Conservation (phyloP, 805 yeast genomes). For the Candida nonsorbophila region DNA sequence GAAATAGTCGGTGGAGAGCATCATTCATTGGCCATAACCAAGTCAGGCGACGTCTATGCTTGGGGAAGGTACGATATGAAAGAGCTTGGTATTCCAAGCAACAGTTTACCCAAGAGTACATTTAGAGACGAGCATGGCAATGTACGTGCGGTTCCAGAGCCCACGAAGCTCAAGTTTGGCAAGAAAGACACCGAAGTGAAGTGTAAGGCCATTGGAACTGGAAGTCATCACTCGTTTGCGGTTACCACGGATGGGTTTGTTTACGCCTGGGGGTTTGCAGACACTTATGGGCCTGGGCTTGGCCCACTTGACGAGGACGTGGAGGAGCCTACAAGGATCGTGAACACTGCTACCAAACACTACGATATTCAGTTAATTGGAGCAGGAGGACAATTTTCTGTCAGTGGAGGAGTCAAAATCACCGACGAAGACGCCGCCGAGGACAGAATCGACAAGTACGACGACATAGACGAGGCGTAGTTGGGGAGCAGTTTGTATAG, state of each 20-base stretch:
- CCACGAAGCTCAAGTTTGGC: slow-evolving; percentile 54
- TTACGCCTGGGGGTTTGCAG: slow-evolving; percentile 98
- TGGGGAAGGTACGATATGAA: slow-evolving; percentile 95
- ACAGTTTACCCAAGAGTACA: slow-evolving; percentile 63
- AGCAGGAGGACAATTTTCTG: slow-evolving; percentile 97
- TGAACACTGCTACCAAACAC: slow-evolving; percentile 87
- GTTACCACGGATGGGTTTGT: slow-evolving; percentile 77
- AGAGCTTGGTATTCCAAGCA: slow-evolving; percentile 76
- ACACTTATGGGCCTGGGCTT: slow-evolving; percentile 92
- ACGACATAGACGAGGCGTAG: slow-evolving; percentile 47
- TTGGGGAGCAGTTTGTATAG: no score
- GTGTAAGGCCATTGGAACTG: slow-evolving; percentile 56
- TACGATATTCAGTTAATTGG: slow-evolving; percentile 68
- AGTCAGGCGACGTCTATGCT: slow-evolving; percentile 67
- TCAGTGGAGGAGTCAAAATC: slow-evolving; percentile 74
- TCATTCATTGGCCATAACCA: slow-evolving; percentile 74
- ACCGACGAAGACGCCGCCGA: slow-evolving; percentile 46
- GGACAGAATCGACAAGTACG: slow-evolving; percentile 46
- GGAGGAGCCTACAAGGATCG: slow-evolving; percentile 80
- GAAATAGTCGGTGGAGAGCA: slow-evolving; percentile 91
- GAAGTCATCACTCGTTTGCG: slow-evolving; percentile 91
- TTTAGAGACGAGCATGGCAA: slow-evolving; percentile 76
- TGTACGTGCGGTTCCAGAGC: slow-evolving; percentile 80
- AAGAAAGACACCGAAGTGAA: slow-evolving; percentile 24
- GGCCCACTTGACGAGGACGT: slow-evolving; percentile 90